Conservation (phyloP, 805 yeast species). For the Cephaloascus albidus region DNA sequence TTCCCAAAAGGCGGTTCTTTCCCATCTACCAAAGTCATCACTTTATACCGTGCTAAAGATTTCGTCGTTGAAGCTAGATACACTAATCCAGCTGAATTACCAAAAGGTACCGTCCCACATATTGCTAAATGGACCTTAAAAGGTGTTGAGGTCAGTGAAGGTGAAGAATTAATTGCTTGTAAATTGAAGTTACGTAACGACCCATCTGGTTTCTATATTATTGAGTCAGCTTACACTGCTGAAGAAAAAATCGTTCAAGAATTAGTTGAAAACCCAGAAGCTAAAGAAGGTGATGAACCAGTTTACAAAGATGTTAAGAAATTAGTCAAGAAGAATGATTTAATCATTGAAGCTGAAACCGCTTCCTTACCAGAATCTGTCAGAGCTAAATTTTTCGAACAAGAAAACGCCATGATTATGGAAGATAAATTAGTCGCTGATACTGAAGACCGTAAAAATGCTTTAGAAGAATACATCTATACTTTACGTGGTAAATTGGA, state of each 20-base stretch:
- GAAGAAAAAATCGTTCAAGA: slow-evolving; percentile 88
- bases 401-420: slow-evolving; percentile 75
- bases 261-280: slow-evolving; percentile 58
- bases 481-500: slow-evolving; percentile 95
- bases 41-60: slow-evolving; percentile 85
- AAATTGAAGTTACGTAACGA: slow-evolving; percentile 95
- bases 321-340: slow-evolving; percentile 83
- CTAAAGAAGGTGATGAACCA: slow-evolving; percentile 64
- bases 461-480: slow-evolving; percentile 96
- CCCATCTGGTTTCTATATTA: slow-evolving; percentile 89
- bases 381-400: slow-evolving; percentile 62
- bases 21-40: slow-evolving; percentile 95
- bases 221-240: slow-evolving; percentile 91
- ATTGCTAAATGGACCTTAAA: slow-evolving; percentile 81
- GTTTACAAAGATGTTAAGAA: slow-evolving; percentile 86
- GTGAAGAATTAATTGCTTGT: slow-evolving; percentile 70
- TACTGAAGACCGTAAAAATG: slow-evolving; percentile 98
- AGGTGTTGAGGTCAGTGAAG: slow-evolving; percentile 77
- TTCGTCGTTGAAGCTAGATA: slow-evolving; percentile 81
- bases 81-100: slow-evolving; percentile 66
- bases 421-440: slow-evolving; percentile 96
- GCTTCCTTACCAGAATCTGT: slow-evolving; percentile 48
- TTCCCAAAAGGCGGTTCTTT: slow-evolving; percentile 88
- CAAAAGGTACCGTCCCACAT: slow-evolving; percentile 52
- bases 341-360: slow-evolving; percentile 51